Evolutionary conservation across 306 rosid species (phyloP), one percentile per base, ranked within the genome.

Genomic region (Luffa acutangula): DNA sequence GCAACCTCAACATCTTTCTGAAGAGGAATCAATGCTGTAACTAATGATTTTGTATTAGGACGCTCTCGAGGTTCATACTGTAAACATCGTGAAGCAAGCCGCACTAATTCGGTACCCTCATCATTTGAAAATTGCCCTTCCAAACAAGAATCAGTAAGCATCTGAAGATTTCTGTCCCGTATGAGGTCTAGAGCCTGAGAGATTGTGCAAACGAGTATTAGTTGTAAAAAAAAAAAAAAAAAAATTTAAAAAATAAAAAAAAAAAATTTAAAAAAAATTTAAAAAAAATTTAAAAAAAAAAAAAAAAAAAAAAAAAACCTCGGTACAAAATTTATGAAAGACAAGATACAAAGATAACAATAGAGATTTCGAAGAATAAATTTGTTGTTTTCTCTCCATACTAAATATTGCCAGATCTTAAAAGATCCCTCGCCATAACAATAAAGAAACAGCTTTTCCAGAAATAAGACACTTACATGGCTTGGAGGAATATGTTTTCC

Each of bases 401-500:
- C 77, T 20, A 42, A 43, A 43, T 42, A 25, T 46, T 48, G 41
- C 42, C 15, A 46, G 37, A 71, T 46, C 54, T 71, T 45, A 25
- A 46, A 71, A 25, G 56, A 49, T 31, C 13, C 37, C 42, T 10
- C 9, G 18, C 41, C 71, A 34, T 3, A 43, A 20, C 20, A 49
- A 64, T 3, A 69, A 20, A 45, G 77, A 67, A 80, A 14, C 64
- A 67, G 53, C 48, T 51, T 49, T 64, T 67, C 72, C 72, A 83
- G 74, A 79, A 36, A 78, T 31, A 86, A 63, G 78, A 76, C 65
- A 84, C 97, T 88, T 88, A 91, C 99, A 89, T 91, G 99, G 83
- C 97, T 95, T 45, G 99, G 99, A 86, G 99, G 99, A 84, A 95
- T 93, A 79, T 95, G 98, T 25, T 95, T 95, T 72, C 99, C 99